Conservation (phyloP, 345 rosid species). For the Schrenkiella parvula region DNA sequence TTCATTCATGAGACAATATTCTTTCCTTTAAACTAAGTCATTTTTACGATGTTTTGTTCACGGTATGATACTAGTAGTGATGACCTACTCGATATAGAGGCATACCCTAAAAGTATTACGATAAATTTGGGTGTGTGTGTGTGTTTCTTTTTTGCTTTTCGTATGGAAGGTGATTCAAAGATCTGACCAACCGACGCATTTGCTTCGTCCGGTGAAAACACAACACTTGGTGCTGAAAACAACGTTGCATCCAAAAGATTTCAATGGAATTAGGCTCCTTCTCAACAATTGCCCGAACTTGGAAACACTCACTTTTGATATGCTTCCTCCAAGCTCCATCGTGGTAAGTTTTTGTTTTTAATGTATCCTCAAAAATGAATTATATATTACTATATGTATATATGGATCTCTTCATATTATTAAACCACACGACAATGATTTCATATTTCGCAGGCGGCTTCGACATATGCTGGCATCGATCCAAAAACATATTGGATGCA, state of each 20-base stretch:
- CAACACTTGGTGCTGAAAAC: slow-evolving; percentile 39
- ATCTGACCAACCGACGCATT: slow-evolving; percentile 14
- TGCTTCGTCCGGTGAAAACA: slow-evolving; percentile 14
- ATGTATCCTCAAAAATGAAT: not conserved
- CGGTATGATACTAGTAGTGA: not conserved
- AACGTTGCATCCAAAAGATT: slow-evolving; percentile 24
- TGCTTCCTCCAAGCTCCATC: not conserved
- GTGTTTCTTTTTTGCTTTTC: not conserved
- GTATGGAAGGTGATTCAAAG: slow-evolving; percentile 26
- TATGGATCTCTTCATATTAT: not conserved
- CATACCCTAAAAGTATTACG: not conserved
- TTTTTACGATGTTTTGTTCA: not conserved
- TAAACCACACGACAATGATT: not conserved
- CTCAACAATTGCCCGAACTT: slow-evolving; percentile 30
- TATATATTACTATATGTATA: not conserved
- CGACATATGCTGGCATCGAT: not conserved
- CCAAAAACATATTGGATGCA: not conserved
- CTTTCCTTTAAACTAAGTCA: too few relatives aligned
- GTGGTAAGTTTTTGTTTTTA: too few relatives aligned
- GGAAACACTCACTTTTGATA: not conserved
- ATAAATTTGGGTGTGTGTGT: not conserved
- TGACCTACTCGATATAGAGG: not conserved
- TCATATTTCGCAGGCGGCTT: not conserved
- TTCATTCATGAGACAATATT: too few relatives aligned
- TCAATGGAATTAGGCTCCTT: slow-evolving; percentile 39